Conservation (phyloP, 345 rosid species). For the Raphanus sativus region DNA sequence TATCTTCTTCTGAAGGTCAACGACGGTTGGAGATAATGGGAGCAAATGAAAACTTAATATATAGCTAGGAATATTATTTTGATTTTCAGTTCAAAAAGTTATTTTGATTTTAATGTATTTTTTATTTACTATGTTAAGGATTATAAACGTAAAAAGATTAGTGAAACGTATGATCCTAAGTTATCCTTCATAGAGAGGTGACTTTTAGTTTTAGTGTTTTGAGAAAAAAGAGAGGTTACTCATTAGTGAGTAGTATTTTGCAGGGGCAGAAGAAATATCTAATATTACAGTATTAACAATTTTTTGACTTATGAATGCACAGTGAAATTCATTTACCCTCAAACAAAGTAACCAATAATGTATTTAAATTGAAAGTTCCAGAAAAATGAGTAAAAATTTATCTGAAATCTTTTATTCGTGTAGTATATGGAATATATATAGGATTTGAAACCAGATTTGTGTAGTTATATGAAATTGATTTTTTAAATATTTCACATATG, state of each 20-base stretch:
- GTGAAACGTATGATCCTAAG: background rate
- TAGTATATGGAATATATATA: too few species aligned
- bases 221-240: too few species aligned
- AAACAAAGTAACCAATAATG: background rate
- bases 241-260: background rate
- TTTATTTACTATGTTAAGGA: too few species aligned
- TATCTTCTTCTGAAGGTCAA: constrained; percentile 21
- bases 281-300: background rate
- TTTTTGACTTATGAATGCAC: background rate
- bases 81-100: background rate
- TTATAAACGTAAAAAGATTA: background rate
- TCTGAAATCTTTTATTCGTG: too few species aligned
- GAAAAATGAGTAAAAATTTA: too few species aligned
- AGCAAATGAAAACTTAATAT: constrained; percentile 7
- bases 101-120: background rate
- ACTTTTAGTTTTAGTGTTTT: too few species aligned
- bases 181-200: background rate
- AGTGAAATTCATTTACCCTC: background rate
- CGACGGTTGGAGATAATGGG: constrained; percentile 18
- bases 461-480: background rate
- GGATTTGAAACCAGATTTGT: background rate
- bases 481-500: background rate
- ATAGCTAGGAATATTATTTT: background rate
- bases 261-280: background rate
- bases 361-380: too few species aligned